A percentile compares a stretch with the other conserved stretches of the same genome.
Evolutionary conservation across 108 stramenopile species (phyloP).

Genomic region (Cyclotella cryptica): DNA sequence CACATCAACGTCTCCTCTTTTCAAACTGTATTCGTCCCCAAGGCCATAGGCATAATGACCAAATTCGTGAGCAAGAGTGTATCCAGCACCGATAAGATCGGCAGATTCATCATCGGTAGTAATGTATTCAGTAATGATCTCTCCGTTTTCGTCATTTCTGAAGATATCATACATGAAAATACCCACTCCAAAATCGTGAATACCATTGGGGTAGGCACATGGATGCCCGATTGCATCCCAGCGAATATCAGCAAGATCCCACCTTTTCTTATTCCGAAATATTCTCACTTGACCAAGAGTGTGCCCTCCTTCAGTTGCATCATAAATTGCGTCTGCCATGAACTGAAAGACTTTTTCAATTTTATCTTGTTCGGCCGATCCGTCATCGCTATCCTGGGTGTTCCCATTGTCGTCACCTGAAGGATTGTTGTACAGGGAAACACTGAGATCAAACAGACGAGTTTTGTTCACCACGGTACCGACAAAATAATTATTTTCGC

Average conservation of each 20-base stretch:
- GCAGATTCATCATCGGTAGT: background rate
- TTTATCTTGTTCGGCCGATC: background rate
- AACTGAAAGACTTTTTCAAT: background rate
- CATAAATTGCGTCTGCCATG: constrained; percentile 3
- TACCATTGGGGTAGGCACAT: background rate
- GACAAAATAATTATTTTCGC: background rate
- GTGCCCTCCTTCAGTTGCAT: constrained; percentile 3
- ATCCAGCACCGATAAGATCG: constrained; percentile 3
- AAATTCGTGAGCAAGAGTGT: constrained; percentile 2
- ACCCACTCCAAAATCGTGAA: background rate
- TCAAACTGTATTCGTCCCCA: background rate
- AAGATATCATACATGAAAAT: constrained; percentile 3
- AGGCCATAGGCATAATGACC: constrained; percentile 7
- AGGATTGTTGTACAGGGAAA: background rate
- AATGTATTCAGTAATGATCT: background rate
- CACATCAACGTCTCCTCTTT: background rate
- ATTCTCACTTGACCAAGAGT: background rate
- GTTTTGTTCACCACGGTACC: background rate
- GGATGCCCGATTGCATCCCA: background rate
- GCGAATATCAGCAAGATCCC: background rate
- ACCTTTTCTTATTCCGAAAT: background rate
- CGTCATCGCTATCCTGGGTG: background rate
- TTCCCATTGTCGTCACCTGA: background rate
- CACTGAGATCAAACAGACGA: background rate
- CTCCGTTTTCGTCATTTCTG: background rate